Base-by-base conservation (phyloP, 768 basidiomycete genomes). In the Fomitopsis pulvina region DNA sequence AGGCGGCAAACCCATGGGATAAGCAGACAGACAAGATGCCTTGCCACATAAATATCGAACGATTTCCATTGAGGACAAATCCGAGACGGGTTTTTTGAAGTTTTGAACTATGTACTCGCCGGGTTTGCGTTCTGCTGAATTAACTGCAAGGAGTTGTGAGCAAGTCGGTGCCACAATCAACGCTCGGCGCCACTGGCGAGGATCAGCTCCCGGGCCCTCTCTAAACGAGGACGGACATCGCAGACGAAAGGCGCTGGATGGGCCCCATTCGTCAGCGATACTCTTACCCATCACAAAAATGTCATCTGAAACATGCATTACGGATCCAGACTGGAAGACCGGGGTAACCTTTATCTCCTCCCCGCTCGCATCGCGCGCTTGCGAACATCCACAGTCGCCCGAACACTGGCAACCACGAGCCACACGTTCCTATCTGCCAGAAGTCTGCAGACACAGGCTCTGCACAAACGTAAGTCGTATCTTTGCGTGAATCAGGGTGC, bases 361-460 rank as follows among this genome's bases (percentile, higher is more conserved):
- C 6, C 74, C 78, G 18, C 67, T 50, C 27, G 66, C 67, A 59
- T 77, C 75, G n/a, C 63, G 40, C 0, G 68, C 66, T 68, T 73
- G 3, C 62, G 59, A 24, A 81, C 69, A 52, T 75, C 65, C 57
- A 80, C 67, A 12, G 72, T 63, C 14, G 77, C 68, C 32, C 76
- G 57, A 16, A 80, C 63, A 49, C 63, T 67, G 0, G 75, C 70
- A 14, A 69, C 68, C 37, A 74, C 70, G 41, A 72, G 58, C 73
- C 72, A 81, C 25, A 76, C 59, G 48, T 65, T 71, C 4, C 64
- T 55, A 45, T 78, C 74, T 2, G 76, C 80, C 42, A 81, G 71
- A 54, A 75, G 66, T 29, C 73, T 66, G 8, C 81, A 79, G 4
- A 79, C 77, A 54, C 81, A 83, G 48, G 73, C 68, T 50, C 76